A percentile compares a stretch with the other conserved stretches of the same genome.
Evolutionary conservation across 331 rosid genomes (phyloP).

Genomic region (Arachis monticola): DNA sequence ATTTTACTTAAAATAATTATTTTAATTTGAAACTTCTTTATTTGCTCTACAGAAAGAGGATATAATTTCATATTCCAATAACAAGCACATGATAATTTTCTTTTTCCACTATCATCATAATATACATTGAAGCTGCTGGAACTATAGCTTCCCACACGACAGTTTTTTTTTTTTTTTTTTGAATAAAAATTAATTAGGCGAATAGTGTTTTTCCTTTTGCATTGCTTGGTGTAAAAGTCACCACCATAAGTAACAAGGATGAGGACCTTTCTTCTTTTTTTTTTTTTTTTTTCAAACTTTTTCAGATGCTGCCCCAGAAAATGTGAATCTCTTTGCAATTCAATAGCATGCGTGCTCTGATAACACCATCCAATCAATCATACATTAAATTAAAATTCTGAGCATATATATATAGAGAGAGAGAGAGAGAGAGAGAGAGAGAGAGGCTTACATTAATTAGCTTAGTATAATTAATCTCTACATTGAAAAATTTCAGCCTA

Average conservation of each 20-base stretch:
- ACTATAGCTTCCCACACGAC: constrained; percentile 37
- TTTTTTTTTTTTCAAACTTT: background rate
- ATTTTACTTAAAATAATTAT: background rate
- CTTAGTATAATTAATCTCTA: background rate
- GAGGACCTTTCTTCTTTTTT: background rate
- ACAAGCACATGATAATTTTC: constrained; percentile 1
- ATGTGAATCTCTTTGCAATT: constrained; percentile 32
- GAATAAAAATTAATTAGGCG: constrained; percentile 7
- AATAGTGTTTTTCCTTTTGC: constrained; percentile 8
- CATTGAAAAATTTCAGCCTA: background rate
- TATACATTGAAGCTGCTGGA: constrained; percentile 16
- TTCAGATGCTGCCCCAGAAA: constrained; percentile 5
- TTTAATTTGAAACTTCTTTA: background rate
- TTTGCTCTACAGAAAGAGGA: background rate
- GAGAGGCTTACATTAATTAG: constrained; percentile 8
- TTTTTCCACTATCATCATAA: background rate
- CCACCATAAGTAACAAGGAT: background rate
- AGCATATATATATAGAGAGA: too few species aligned
- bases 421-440: background rate
- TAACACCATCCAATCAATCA: too few species aligned
- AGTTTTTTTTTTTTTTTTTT: background rate
- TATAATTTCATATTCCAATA: constrained; percentile 19
- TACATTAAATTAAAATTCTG: too few species aligned
- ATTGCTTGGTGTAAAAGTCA: constrained; percentile 37
- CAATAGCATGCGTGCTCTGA: constrained; percentile 15